phyloP scores from a whole-genome alignment of 257 asterid genomes.

The Ophiorrhiza pumila region DNA sequence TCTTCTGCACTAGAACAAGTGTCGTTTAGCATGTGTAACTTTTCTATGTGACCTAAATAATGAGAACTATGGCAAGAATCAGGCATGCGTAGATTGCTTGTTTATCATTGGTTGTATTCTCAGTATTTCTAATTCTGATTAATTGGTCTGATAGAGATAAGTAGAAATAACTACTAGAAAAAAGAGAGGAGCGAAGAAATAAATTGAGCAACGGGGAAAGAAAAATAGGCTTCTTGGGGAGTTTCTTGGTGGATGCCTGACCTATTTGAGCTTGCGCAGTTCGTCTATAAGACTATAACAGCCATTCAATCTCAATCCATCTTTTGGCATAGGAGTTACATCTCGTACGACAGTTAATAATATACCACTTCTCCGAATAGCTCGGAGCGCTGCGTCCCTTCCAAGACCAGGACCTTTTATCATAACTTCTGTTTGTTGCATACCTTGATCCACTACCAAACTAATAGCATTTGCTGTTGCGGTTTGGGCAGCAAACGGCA shows the following conservation, averaged over 20 bases:
- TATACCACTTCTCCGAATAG: too few relatives aligned
- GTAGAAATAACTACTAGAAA: background rate
- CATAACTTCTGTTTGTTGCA: too few relatives aligned
- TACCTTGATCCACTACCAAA: too few relatives aligned
- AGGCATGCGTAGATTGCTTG: background rate
- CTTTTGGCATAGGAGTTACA: too few relatives aligned
- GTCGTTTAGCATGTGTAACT: background rate
- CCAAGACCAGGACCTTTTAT: too few relatives aligned
- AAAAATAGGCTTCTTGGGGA: background rate
- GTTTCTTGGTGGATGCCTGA: background rate
- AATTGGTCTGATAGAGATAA: background rate
- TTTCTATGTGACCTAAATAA: background rate
- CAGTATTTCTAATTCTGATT: background rate
- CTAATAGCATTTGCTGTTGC: too few relatives aligned
- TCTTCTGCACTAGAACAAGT: background rate
- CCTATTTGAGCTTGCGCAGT: background rate
- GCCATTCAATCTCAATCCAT: background rate
- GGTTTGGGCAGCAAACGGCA: too few relatives aligned
- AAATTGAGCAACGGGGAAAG: too few relatives aligned
- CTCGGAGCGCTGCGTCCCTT: too few relatives aligned
- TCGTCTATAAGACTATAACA: background rate
- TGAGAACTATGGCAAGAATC: background rate
- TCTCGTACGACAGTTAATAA: too few relatives aligned
- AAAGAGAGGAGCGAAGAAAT: background rate
- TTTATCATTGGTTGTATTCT: background rate